phyloP scores from a whole-genome alignment of 179 eudicot genomes.

The Sideroxylon spinosum region DNA sequence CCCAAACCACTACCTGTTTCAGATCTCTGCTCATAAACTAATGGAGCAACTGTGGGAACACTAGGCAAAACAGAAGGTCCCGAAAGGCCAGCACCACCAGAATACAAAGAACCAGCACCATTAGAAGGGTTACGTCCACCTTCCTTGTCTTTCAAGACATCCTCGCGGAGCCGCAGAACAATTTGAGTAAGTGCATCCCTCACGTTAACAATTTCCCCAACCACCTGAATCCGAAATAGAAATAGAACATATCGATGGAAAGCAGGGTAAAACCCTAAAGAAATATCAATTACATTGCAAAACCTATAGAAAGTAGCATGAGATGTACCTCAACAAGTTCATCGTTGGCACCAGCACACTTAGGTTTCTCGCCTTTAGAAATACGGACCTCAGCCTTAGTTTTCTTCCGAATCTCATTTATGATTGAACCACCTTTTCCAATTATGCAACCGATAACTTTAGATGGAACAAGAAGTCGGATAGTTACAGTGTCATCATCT shows the following conservation, averaged over 20 bases:
- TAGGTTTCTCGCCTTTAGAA: conserved; percentile 68
- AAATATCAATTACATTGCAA: neutral
- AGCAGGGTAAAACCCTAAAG: neutral
- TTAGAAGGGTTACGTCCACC: conserved; percentile 39
- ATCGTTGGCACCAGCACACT: conserved; percentile 47
- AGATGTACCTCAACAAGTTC: conserved; percentile 65
- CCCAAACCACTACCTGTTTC: conserved; percentile 46
- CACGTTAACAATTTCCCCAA: conserved; percentile 70
- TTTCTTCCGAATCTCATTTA: conserved; percentile 78
- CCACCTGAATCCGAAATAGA: conserved; percentile 36
- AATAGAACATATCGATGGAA: neutral
- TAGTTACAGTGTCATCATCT: conserved; percentile 58
- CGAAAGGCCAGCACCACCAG: conserved; percentile 45
- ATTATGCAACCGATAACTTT: conserved; percentile 78
- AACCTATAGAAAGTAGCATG: neutral
- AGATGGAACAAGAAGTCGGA: conserved; percentile 69
- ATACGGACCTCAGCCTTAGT: conserved; percentile 72
- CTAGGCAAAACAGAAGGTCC: conserved; percentile 47
- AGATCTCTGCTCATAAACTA: conserved; percentile 68
- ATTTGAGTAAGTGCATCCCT: conserved; percentile 91
- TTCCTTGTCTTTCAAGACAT: conserved; percentile 59
- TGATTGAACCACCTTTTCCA: conserved; percentile 80
- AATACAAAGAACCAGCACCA: conserved; percentile 43
- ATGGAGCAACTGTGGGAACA: conserved; percentile 39
- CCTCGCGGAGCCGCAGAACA: conserved; percentile 83